These are phyloP conservation scores for Stenocarpella maydis DNA, from an alignment of 2,329 filamentous ascomycete species.

Conservation along the genomic window DNA sequence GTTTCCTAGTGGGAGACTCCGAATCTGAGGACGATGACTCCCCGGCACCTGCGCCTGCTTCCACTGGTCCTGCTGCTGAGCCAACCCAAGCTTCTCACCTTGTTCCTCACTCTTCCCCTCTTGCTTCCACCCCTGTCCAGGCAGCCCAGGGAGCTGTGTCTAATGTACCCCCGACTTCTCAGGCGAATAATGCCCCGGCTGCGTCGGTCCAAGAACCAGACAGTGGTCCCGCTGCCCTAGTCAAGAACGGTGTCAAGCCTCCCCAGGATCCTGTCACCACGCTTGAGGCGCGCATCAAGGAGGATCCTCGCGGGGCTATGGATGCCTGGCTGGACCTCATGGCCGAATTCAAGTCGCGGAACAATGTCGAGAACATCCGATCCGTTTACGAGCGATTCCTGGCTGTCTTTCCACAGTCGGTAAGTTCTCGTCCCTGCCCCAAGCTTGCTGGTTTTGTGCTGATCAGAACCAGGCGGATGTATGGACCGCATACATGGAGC, in stretches of 20 bases:
- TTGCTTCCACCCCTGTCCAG: conserved; percentile 39
- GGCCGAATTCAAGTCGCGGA: conserved; percentile 81
- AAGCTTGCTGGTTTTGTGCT: conserved; percentile 18
- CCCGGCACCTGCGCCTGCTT: conserved; percentile 39
- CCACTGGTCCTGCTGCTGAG: conserved; percentile 37
- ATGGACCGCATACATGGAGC: conserved; percentile 87
- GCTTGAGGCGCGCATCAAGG: conserved; percentile 88
- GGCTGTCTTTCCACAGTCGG: conserved; percentile 86
- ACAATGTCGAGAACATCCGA: conserved; percentile 82
- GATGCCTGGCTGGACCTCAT: conserved; percentile 92
- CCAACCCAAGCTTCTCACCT: conserved; percentile 34
- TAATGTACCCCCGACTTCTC: conserved; percentile 44
- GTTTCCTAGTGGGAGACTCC: conserved; percentile 67
- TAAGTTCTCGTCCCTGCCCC: conserved; percentile 63
- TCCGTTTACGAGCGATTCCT: conserved; percentile 87
- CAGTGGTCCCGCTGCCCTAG: conserved; percentile 53
- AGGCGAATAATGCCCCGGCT: conserved; percentile 37
- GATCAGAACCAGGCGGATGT: conserved; percentile 77
- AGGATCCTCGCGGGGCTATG: conserved; percentile 91
- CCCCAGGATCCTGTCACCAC: conserved; percentile 34
- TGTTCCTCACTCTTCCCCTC: conserved; percentile 36
- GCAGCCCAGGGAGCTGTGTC: conserved; percentile 42
- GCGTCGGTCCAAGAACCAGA: conserved; percentile 43
- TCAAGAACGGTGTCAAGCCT: conserved; percentile 70
- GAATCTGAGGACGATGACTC: conserved; percentile 62